A percentile compares a stretch with the other conserved stretches of the same genome.
Evolutionary conservation across 2,329 filamentous ascomycete species (phyloP).

Genomic region (Beauveria australis): DNA sequence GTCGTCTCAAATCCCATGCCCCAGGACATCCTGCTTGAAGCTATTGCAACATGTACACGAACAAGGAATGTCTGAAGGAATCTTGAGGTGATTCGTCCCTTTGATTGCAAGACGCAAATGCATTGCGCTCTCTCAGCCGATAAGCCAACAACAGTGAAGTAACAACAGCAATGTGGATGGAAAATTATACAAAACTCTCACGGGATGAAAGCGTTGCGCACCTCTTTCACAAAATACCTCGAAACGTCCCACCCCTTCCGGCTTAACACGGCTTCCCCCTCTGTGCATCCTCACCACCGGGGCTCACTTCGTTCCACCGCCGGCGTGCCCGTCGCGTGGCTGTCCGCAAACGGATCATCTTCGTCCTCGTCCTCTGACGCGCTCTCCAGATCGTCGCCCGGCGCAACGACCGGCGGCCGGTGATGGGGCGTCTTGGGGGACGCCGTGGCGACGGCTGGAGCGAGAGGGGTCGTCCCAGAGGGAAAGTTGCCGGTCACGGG

Average conservation of each 20-base stretch:
- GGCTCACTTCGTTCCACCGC: slow-evolving; percentile 22
- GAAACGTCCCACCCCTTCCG: background rate
- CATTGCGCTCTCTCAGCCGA: no score
- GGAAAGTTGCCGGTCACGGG: background rate
- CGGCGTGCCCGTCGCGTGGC: slow-evolving; percentile 53
- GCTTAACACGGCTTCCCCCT: background rate
- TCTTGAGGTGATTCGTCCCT: no score
- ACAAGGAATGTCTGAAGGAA: no score
- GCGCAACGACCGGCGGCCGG: slow-evolving; percentile 23
- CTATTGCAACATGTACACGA: no score
- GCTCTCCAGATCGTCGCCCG: slow-evolving; percentile 21
- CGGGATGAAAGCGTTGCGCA: no score
- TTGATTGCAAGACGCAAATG: no score
- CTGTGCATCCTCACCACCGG: slow-evolving; percentile 18
- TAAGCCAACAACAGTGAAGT: no score
- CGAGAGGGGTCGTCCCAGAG: background rate
- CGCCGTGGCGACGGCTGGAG: background rate
- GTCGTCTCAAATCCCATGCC: no score
- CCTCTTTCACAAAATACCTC: no score
- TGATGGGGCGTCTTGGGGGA: slow-evolving; percentile 26
- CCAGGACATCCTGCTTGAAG: no score
- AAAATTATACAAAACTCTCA: background rate
- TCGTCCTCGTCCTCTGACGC: slow-evolving; percentile 57
- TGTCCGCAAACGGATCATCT: slow-evolving; percentile 82
- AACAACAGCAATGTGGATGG: background rate